Percentiles rank a stretch among this genome's conserved stretches.
phyloP scores from a whole-genome alignment of 148 eudicot species.

The Pharnaceum exiguum region DNA sequence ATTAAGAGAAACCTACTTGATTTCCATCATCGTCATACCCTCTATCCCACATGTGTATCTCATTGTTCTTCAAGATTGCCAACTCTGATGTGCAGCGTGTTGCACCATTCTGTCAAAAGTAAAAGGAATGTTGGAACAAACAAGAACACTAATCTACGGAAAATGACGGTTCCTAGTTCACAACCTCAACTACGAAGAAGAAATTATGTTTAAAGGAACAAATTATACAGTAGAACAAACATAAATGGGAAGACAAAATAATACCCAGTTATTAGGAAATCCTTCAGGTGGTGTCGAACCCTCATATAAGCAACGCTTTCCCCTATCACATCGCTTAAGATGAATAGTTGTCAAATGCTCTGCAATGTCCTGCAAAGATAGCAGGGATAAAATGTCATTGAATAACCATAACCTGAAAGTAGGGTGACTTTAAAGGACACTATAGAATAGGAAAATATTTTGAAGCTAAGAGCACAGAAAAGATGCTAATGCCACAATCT shows the following conservation, averaged over 20 bases:
- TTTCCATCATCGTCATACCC: constrained; percentile 94
- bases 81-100: constrained; percentile 69
- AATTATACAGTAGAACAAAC: background rate
- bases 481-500: background rate
- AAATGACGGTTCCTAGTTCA: no score
- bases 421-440: background rate
- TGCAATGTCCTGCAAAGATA: constrained; percentile 74
- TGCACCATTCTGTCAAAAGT: constrained; percentile 62
- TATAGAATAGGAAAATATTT: background rate
- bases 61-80: constrained; percentile 79
- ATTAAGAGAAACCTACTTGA: constrained; percentile 47
- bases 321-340: constrained; percentile 88
- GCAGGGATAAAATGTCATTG: background rate
- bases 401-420: background rate
- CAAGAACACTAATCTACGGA: no score
- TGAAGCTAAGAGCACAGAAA: background rate
- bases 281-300: constrained; percentile 89
- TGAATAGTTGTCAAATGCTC: constrained; percentile 90
- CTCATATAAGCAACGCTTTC: constrained; percentile 92
- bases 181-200: no score
- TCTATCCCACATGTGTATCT: constrained; percentile 82
- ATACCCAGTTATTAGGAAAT: constrained; percentile 91
- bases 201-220: background rate
- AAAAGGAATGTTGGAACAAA: no score
- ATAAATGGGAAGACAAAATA: background rate